Evolutionary conservation across 2,329 filamentous ascomycete species (phyloP).

Genomic region (Fusarium hainanense): DNA sequence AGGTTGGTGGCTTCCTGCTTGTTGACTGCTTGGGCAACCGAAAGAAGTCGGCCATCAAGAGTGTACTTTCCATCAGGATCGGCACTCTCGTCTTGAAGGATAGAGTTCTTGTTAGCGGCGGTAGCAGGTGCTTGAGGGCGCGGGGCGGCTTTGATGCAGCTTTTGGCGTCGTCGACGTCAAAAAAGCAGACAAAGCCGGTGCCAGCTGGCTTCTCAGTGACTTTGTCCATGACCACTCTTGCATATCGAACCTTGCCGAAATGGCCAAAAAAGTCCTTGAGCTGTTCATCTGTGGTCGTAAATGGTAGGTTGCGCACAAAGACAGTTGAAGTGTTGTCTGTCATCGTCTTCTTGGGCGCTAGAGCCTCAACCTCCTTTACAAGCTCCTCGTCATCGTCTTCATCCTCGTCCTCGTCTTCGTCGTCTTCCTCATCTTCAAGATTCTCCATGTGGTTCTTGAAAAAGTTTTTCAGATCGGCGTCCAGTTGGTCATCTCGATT

Average conservation of each 20-base stretch:
- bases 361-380: constrained; percentile 54
- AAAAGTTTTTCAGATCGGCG: constrained; percentile 64
- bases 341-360: constrained; percentile 39
- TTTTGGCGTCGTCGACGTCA: constrained; percentile 77
- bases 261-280: constrained; percentile 86
- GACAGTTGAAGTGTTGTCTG: constrained; percentile 77
- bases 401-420: constrained; percentile 61
- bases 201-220: constrained; percentile 86
- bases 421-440: constrained; percentile 66
- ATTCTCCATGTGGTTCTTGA: constrained; percentile 68
- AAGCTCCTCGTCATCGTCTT: constrained; percentile 55
- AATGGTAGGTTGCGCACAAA: constrained; percentile 97
- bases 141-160: constrained; percentile 81
- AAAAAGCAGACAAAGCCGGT: constrained; percentile 97
- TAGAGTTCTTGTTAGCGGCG: constrained; percentile 78
- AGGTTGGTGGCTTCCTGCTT: constrained; percentile 82
- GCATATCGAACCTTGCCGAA: constrained; percentile 94
- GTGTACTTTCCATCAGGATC: constrained; percentile 90
- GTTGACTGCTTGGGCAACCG: constrained; percentile 85
- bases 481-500: constrained; percentile 57
- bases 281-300: constrained; percentile 81
- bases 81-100: constrained; percentile 85
- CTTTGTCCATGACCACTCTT: constrained; percentile 86
- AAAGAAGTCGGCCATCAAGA: constrained; percentile 86
- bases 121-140: constrained; percentile 57